Percentiles rank a stretch among this genome's conserved stretches.
Evolutionary conservation across 805 yeast species (phyloP).

Genomic region (Nematodospora valgi): DNA sequence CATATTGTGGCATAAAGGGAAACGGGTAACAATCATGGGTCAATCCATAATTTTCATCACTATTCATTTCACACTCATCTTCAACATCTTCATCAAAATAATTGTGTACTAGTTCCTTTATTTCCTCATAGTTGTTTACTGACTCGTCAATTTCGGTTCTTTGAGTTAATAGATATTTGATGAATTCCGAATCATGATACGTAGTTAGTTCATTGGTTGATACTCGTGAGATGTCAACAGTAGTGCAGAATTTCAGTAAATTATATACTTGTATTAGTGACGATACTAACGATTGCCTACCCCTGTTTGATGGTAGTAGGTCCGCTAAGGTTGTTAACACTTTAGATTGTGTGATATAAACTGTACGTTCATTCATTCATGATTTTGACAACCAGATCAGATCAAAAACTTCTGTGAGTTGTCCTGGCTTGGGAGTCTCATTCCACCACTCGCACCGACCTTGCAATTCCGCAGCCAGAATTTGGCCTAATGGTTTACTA

Average conservation of each 20-base stretch:
- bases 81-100: constrained; percentile 10
- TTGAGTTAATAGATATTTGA: constrained; percentile 34
- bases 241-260: constrained; percentile 23
- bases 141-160: constrained; percentile 15
- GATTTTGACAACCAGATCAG: too few relatives aligned
- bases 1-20: constrained; percentile 49
- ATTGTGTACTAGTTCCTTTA: constrained; percentile 1
- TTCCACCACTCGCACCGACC: too few relatives aligned
- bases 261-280: constrained; percentile 41
- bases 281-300: constrained; percentile 45
- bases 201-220: constrained; percentile 34
- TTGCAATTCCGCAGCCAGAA: too few relatives aligned
- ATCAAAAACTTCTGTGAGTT: too few relatives aligned
- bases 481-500: too few relatives aligned
- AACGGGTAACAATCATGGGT: constrained; percentile 64
- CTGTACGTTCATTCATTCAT: constrained; percentile 1
- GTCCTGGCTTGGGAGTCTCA: too few relatives aligned
- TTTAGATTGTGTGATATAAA: constrained; percentile 3
- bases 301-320: constrained; percentile 50
- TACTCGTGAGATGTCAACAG: constrained; percentile 23
- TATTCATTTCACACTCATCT: background rate
- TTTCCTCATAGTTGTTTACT: constrained; percentile 4
- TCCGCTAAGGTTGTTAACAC: constrained; percentile 20
- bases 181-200: constrained; percentile 49
- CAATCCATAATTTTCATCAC: constrained; percentile 45